Evolutionary conservation across 805 yeast species (phyloP).

Genomic region (Kluyveromyces aestuarii): DNA sequence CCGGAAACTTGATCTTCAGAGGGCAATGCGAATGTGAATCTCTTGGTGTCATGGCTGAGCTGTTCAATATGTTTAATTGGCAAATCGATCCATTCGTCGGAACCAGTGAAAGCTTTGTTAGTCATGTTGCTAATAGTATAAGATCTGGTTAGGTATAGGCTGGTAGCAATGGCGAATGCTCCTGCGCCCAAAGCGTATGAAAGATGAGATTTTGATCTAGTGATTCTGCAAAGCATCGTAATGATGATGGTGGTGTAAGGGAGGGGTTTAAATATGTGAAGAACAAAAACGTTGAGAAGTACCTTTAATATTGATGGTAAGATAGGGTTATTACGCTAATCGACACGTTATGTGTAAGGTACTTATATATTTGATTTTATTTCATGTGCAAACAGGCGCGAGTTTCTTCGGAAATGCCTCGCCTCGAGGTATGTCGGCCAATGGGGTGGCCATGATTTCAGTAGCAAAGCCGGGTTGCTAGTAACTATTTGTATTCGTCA

Average conservation of each 20-base stretch:
- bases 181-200: constrained; percentile 41
- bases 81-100: constrained; percentile 64
- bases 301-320: too few species aligned
- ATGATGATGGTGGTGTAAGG: not conserved
- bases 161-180: constrained; percentile 33
- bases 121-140: constrained; percentile 28
- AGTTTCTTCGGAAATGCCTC: not conserved
- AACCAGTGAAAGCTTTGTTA: constrained; percentile 46
- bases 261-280: not conserved
- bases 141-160: constrained; percentile 21
- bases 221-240: constrained; percentile 18
- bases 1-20: constrained; percentile 63
- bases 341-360: not conserved
- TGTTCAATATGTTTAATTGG: constrained; percentile 37
- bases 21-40: constrained; percentile 63
- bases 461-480: not conserved
- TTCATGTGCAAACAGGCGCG: not conserved
- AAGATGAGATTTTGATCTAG: constrained; percentile 17
- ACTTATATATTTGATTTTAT: too few species aligned
- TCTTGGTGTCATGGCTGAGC: constrained; percentile 55
- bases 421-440: not conserved
- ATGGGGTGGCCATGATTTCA: not conserved
- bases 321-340: too few species aligned
- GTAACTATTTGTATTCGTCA: too few species aligned
- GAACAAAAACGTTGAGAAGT: not conserved